Base-by-base conservation (phyloP, 2,329 filamentous ascomycete genomes). In the Cordyceps sp. region DNA sequence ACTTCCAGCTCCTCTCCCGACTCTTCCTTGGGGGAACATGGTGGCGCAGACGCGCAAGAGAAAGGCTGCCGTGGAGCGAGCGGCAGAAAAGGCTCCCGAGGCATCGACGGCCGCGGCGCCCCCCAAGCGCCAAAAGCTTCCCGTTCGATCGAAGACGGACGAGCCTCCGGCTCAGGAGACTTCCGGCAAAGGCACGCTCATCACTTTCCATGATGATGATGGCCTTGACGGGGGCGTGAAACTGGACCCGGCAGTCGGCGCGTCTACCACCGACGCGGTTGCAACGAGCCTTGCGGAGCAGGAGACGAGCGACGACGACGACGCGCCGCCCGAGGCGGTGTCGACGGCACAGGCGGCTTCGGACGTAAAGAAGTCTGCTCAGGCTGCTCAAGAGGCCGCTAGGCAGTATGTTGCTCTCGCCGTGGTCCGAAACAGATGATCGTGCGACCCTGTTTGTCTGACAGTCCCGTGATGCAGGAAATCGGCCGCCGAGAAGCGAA, bases 261-360 rank as follows among this genome's bases (percentile, higher is more conserved):
- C 33, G 4, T 7, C 36, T 6, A 26, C n/a, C n/a, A n/a, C n/a
- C n/a, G n/a, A n/a, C n/a, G n/a, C 41, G 9, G 33, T 26, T 10
- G 39, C 41, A 13, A 34, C 41, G 2, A 45, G 48, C 13, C 42
- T 48, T 4, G 51, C 55, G 4, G 53, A 54, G 2, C 54, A 57
- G 4, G 50, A 55, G 7, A 14, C 7, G 4, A 36, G 6, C 2
- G 66, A 71, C 27, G 64, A 68, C 26, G 66, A 71, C 27, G 66
- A 72, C 32, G 67, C 64, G 30, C 67, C 67, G 0, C 69, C 69
- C 8, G 69, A 73, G 47, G 68, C 64, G 4, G 59, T 73, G n/a
- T 72, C 69, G 1, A 66, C 66, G 2, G 48, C 52, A 10, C 56
- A 57, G 30, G 64, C 60, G 4, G 66, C 64, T 2, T 57, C 53